Conservation (phyloP, 169 alveolate species). For the Theileria sp. region DNA sequence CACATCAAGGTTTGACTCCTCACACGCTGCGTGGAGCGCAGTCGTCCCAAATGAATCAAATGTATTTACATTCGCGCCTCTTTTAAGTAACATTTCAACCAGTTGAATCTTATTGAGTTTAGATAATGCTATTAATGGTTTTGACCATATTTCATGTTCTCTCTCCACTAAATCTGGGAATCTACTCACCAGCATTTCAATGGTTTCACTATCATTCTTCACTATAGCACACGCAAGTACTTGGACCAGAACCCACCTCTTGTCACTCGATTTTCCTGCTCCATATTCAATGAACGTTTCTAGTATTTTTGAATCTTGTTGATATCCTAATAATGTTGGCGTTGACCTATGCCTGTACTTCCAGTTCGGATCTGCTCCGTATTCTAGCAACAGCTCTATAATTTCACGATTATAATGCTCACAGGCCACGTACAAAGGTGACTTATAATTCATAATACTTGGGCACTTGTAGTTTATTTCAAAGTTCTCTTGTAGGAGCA, state of each 20-base stretch:
- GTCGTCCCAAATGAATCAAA: slow-evolving; percentile 53
- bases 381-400: slow-evolving; percentile 74
- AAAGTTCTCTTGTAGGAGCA: slow-evolving; percentile 74
- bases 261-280: slow-evolving; percentile 76
- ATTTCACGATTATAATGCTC: slow-evolving; percentile 75
- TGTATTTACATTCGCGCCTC: slow-evolving; percentile 51
- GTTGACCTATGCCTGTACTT: slow-evolving; percentile 75
- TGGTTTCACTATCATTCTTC: slow-evolving; percentile 73
- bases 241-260: slow-evolving; percentile 79
- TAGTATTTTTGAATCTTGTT: slow-evolving; percentile 77
- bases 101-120: slow-evolving; percentile 61
- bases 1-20: slow-evolving; percentile 78
- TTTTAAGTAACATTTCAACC: slow-evolving; percentile 56
- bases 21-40: slow-evolving; percentile 81
- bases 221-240: slow-evolving; percentile 78
- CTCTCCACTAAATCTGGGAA: slow-evolving; percentile 80
- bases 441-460: slow-evolving; percentile 76
- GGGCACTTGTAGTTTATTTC: slow-evolving; percentile 75
- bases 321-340: slow-evolving; percentile 81
- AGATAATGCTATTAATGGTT: slow-evolving; percentile 80
- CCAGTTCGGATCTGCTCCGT: slow-evolving; percentile 86
- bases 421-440: slow-evolving; percentile 87
- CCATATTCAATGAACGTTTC: slow-evolving; percentile 81
- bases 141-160: slow-evolving; percentile 82
- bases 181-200: slow-evolving; percentile 67